Conservation (phyloP, 306 rosid genomes). For the Senna siamea region DNA sequence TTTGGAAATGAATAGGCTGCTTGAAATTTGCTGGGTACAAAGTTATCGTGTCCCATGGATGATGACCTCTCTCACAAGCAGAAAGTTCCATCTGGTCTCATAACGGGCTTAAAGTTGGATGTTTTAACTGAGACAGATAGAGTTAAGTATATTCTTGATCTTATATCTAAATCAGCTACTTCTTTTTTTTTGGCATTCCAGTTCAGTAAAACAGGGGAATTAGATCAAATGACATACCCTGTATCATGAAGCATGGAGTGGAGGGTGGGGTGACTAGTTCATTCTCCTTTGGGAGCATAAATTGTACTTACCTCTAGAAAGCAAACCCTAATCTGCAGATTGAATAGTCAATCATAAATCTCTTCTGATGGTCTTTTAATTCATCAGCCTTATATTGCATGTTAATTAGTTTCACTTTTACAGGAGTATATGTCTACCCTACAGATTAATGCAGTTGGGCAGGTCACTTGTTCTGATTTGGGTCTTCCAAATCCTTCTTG, state of each 20-base stretch:
- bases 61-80: conserved; percentile 46
- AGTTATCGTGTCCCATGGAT: conserved; percentile 60
- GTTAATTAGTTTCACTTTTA: conserved; percentile 38
- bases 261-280: conserved; percentile 29
- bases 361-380: conserved; percentile 17
- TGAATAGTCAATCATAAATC: conserved; percentile 26
- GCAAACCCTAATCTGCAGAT: conserved; percentile 13
- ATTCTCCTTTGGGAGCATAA: conserved; percentile 30
- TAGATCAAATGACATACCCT: conserved; percentile 3
- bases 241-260: conserved; percentile 20
- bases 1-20: conserved; percentile 48
- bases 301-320: conserved; percentile 20
- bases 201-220: conserved; percentile 21
- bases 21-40: conserved; percentile 39
- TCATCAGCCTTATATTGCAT: conserved; percentile 23
- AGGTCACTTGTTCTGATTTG: conserved; percentile 79
- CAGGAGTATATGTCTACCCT: conserved; percentile 69
- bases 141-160: conserved; percentile 57
- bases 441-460: conserved; percentile 57
- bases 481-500: conserved; percentile 81
- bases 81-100: conserved; percentile 45
- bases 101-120: conserved; percentile 54
- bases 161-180: conserved; percentile 27
- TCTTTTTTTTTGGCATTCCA: neutral
- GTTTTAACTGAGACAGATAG: conserved; percentile 52